Percentiles rank a stretch among this genome's conserved stretches.
Conservation (phyloP, 1,139 yeast genomes). For the Scheffersomyces titani region DNA sequence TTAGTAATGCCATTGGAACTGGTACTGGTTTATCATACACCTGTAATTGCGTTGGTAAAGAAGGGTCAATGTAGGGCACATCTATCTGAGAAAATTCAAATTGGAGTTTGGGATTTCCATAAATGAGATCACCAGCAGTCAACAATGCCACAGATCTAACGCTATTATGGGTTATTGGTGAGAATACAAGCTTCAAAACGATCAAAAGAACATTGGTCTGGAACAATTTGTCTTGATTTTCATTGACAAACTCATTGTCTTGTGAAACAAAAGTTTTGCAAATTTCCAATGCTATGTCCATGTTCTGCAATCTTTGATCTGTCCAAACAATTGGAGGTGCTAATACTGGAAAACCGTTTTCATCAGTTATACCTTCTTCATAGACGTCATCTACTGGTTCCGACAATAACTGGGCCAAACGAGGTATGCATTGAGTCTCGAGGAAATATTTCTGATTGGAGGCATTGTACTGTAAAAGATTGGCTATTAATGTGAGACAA, state of each 20-base stretch:
- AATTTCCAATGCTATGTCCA: slow-evolving; percentile 68
- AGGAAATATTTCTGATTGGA: slow-evolving; percentile 88
- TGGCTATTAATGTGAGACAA: slow-evolving; percentile 73
- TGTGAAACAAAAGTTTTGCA: slow-evolving; percentile 73
- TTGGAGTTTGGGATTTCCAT: slow-evolving; percentile 65
- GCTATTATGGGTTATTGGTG: slow-evolving; percentile 58
- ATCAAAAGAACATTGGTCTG: slow-evolving; percentile 64
- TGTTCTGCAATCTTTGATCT: slow-evolving; percentile 68
- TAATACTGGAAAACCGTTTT: slow-evolving; percentile 4
- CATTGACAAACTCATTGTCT: slow-evolving; percentile 64
- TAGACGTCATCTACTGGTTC: slow-evolving; percentile 53
- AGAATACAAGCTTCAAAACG: slow-evolving; percentile 69
- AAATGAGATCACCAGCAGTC: slow-evolving; percentile 75
- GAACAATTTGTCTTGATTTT: slow-evolving; percentile 65
- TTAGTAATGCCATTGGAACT: slow-evolving; percentile 70
- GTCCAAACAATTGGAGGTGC: slow-evolving; percentile 61
- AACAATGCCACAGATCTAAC: slow-evolving; percentile 68
- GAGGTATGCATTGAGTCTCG: slow-evolving; percentile 78
- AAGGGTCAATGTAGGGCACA: slow-evolving; percentile 88
- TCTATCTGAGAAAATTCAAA: slow-evolving; percentile 74
- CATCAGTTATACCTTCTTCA: slow-evolving; percentile 20
- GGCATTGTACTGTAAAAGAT: slow-evolving; percentile 77
- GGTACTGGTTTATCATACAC: slow-evolving; percentile 48
- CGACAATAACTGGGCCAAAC: slow-evolving; percentile 60
- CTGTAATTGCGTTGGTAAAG: slow-evolving; percentile 55